Conservation (phyloP, 805 yeast genomes). For the Limtongia smithiae region DNA sequence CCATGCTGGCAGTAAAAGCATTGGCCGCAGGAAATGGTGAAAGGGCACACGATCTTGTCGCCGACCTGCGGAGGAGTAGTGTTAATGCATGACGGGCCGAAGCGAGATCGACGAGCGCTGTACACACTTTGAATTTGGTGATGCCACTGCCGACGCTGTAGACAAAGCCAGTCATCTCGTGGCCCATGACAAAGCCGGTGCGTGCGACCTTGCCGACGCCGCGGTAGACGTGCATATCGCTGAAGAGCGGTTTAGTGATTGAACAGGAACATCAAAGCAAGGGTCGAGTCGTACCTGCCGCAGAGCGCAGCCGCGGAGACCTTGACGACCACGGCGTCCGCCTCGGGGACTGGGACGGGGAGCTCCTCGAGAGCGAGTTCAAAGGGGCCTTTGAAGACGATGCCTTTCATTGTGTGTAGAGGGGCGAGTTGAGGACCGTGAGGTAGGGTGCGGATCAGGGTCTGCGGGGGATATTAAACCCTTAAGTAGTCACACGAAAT, state of each 20-base stretch:
- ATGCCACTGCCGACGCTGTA: constrained; percentile 38
- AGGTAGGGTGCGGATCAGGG: no score
- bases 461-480: no score
- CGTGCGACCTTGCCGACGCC: constrained; percentile 45
- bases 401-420: constrained; percentile 45
- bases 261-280: background rate
- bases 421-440: background rate
- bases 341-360: constrained; percentile 42
- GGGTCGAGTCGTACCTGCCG: constrained; percentile 40
- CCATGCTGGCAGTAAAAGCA: constrained; percentile 60
- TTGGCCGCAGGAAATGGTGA: constrained; percentile 57
- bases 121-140: constrained; percentile 34
- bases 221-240: constrained; percentile 51
- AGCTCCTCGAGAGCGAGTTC: constrained; percentile 42
- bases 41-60: constrained; percentile 47
- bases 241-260: background rate
- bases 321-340: constrained; percentile 47
- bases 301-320: constrained; percentile 50
- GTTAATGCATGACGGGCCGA: background rate
- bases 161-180: constrained; percentile 48
- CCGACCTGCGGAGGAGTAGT: constrained; percentile 34
- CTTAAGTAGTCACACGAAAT: no score
- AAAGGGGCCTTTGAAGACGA: constrained; percentile 46
- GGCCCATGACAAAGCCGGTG: constrained; percentile 47
- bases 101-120: background rate